Conservation (phyloP, 768 basidiomycete genomes). For the Mycena polygramma region DNA sequence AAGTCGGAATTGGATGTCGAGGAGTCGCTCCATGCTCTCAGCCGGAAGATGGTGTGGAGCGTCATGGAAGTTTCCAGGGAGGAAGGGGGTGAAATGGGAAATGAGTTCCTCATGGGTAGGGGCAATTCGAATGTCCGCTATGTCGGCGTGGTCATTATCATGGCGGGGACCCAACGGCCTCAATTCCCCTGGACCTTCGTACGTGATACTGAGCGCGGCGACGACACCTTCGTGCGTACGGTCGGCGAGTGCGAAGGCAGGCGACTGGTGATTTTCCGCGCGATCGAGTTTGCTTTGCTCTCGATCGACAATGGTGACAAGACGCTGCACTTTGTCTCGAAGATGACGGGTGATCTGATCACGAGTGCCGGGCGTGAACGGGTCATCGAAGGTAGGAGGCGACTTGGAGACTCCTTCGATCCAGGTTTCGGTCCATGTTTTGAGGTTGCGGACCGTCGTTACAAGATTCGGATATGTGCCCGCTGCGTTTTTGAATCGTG, state of each 20-base stretch:
- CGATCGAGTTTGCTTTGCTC: conserved; percentile 56
- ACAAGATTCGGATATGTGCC: conserved; percentile 59
- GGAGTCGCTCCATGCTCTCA: conserved; percentile 72
- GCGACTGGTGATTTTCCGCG: conserved; percentile 33
- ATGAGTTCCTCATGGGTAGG: conserved; percentile 79
- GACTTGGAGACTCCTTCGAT: conserved; percentile 49
- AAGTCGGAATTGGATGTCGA: conserved; percentile 83
- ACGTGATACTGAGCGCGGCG: conserved; percentile 55
- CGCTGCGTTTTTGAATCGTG: conserved; percentile 70
- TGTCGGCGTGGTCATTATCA: conserved; percentile 74
- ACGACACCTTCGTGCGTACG: conserved; percentile 49
- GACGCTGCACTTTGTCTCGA: conserved; percentile 47
- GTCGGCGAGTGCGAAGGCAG: neutral
- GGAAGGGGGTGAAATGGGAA: conserved; percentile 61
- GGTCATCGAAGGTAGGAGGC: conserved; percentile 61
- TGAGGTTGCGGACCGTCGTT: conserved; percentile 56
- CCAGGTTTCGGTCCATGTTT: conserved; percentile 65
- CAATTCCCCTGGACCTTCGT: conserved; percentile 68
- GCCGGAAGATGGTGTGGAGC: conserved; percentile 74
- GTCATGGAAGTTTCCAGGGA: conserved; percentile 70
- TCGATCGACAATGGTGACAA: conserved; percentile 63
- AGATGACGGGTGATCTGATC: conserved; percentile 54
- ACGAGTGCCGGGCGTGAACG: conserved; percentile 52
- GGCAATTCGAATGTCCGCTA: conserved; percentile 71
- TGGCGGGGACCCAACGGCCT: conserved; percentile 69